A percentile compares a stretch with the other conserved stretches of the same genome.
Conservation (phyloP, 176 grass and related monocot species). For the Zoysia pacifica region DNA sequence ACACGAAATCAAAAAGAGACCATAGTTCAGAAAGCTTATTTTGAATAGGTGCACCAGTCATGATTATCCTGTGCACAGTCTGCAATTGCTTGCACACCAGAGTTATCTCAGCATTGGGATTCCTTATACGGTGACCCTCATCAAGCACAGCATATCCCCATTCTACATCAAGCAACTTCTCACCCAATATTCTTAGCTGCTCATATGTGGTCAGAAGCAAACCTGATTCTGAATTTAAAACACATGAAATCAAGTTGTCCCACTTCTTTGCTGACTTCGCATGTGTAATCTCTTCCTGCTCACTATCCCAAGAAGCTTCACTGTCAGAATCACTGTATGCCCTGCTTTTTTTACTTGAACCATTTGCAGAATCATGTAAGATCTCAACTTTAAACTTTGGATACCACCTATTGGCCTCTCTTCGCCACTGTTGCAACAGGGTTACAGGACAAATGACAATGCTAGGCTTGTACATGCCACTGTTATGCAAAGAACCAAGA, state of each 20-base stretch:
- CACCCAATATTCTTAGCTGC: slow-evolving; percentile 70
- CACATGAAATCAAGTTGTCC: slow-evolving; percentile 74
- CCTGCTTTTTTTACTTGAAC: slow-evolving; percentile 45
- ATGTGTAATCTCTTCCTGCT: slow-evolving; percentile 44
- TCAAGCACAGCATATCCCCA: slow-evolving; percentile 94
- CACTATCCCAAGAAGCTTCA: slow-evolving; percentile 61
- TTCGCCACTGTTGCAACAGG: slow-evolving; percentile 80
- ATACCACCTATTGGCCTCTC: slow-evolving; percentile 86
- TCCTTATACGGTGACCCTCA: slow-evolving; percentile 93
- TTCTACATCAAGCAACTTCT: slow-evolving; percentile 79
- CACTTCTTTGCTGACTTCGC: slow-evolving; percentile 69
- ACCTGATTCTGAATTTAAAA: slow-evolving; percentile 75
- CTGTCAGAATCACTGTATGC: slow-evolving; percentile 70
- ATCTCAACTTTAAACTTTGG: slow-evolving; percentile 83
- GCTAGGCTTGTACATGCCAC: slow-evolving; percentile 79
- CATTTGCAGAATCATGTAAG: slow-evolving; percentile 80
- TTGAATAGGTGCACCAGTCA: slow-evolving; percentile 95
- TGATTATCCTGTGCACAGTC: slow-evolving; percentile 87
- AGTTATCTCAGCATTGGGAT: slow-evolving; percentile 95
- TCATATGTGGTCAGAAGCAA: slow-evolving; percentile 94
- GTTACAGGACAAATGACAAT: slow-evolving; percentile 86
- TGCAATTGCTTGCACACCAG: slow-evolving; percentile 92
- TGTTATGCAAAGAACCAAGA: slow-evolving; percentile 85
- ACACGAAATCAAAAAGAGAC: slow-evolving; percentile 98
- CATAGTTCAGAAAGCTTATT: slow-evolving; percentile 94